phyloP scores from a whole-genome alignment of 225 moss, liverwort and hornwort genomes.

The Thuidium tamariscinum region DNA sequence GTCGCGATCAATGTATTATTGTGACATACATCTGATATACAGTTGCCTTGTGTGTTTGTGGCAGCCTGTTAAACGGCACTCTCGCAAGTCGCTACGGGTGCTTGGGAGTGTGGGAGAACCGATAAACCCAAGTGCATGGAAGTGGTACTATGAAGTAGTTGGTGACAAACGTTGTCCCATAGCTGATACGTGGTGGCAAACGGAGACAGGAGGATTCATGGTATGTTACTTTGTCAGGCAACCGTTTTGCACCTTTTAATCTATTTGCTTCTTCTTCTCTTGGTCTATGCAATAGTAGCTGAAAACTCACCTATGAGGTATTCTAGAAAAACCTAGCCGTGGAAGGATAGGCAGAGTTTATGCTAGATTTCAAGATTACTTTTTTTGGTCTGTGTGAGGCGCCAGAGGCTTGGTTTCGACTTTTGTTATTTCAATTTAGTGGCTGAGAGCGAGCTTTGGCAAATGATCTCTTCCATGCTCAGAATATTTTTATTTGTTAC shows the following conservation, averaged over 20 bases:
- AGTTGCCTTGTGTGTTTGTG: background rate
- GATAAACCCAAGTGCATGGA: conserved; percentile 96
- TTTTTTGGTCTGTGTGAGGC: background rate
- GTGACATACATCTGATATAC: background rate
- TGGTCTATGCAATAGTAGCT: background rate
- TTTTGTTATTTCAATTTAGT: background rate
- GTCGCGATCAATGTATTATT: background rate
- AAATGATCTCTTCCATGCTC: background rate
- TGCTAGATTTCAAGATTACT: background rate
- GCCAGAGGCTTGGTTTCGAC: background rate
- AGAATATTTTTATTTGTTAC: background rate
- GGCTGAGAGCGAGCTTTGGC: background rate
- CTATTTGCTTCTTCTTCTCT: background rate
- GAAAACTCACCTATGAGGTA: background rate
- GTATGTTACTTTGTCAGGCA: conserved; percentile 12
- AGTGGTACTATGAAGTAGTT: conserved; percentile 94
- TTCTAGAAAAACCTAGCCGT: background rate
- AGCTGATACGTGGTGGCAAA: conserved; percentile 98
- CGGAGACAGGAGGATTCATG: conserved; percentile 98
- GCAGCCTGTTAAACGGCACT: conserved; percentile 73
- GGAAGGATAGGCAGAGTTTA: background rate
- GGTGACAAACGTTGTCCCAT: conserved; percentile 88
- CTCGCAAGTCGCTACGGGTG: conserved; percentile 70
- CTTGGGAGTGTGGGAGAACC: conserved; percentile 94
- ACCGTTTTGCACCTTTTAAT: background rate